Percentiles rank a stretch among this genome's conserved stretches.
phyloP scores from a whole-genome alignment of 1,284 basidiomycete genomes.

The Abortiporus biennis region DNA sequence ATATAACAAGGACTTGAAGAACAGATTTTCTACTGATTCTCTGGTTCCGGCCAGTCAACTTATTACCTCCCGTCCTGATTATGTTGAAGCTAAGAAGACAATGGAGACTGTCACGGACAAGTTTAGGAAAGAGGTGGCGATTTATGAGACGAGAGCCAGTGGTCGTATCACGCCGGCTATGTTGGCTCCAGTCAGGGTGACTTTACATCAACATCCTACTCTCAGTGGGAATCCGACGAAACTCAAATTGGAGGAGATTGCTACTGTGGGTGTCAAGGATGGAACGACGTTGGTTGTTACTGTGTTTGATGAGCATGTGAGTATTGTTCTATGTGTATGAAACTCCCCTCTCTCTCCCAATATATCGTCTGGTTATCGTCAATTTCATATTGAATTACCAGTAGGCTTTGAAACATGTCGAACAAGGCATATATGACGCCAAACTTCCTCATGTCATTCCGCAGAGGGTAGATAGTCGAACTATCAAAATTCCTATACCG shows the following conservation, averaged over 20 bases:
- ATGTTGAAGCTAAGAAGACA: slow-evolving; percentile 49
- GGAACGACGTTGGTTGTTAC: slow-evolving; percentile 67
- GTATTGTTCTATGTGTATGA: slow-evolving; percentile 16
- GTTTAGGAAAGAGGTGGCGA: slow-evolving; percentile 66
- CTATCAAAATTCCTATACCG: slow-evolving; percentile 72
- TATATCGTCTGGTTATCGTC: slow-evolving; percentile 6
- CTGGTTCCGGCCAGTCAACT: slow-evolving; percentile 30
- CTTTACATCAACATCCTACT: slow-evolving; percentile 37
- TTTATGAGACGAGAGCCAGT: slow-evolving; percentile 60
- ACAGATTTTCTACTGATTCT: slow-evolving; percentile 11
- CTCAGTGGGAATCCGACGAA: slow-evolving; percentile 24
- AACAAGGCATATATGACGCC: slow-evolving; percentile 64
- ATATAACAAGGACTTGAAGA: not conserved
- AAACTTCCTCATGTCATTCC: slow-evolving; percentile 67
- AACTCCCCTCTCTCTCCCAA: not conserved
- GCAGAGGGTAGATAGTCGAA: slow-evolving; percentile 60
- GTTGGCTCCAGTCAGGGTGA: slow-evolving; percentile 63
- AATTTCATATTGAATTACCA: slow-evolving; percentile 15
- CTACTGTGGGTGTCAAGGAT: slow-evolving; percentile 73
- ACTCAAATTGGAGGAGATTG: slow-evolving; percentile 56
- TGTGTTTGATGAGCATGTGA: slow-evolving; percentile 68
- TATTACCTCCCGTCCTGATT: slow-evolving; percentile 37
- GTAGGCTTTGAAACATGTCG: slow-evolving; percentile 70
- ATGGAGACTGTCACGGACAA: slow-evolving; percentile 62
- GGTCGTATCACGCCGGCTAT: slow-evolving; percentile 70